Evolutionary conservation across 2,329 filamentous ascomycete species (phyloP), one percentile per base, ranked within the genome.

Genomic region (Septoria linicola): DNA sequence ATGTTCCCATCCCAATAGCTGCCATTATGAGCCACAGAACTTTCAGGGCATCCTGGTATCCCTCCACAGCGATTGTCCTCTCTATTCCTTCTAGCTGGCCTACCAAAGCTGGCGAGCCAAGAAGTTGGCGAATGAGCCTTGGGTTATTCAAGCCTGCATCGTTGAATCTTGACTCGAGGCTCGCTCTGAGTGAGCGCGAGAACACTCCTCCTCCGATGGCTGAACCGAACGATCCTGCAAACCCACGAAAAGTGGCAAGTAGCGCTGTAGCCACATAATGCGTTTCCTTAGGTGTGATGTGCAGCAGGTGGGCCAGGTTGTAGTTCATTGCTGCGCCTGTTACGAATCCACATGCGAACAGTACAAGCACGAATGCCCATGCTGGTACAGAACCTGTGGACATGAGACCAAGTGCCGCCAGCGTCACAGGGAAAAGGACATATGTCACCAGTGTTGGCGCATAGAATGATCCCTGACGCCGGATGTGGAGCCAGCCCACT

Each of bases 191-290:
- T 1, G 81, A 74, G 4, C 87, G 79, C 34, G 79, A 76, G 65
- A 91, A 92, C 46, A 88, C 75, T 0, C 89, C 89, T 2, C 89
- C 88, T 2, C 88, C 87, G 41, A 92, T 85, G 0, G 88, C 82
- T 1, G 85, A 86, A 2, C 89, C 88, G 61, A 95, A 93, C 44
- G 83, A 87, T 11, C 88, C 88, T 0, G 87, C 87, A 57, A 93
- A 91, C 4, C 87, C 87, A 3, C 89, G 80, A 70, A 92, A 92
- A 1, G 88, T 95, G 21, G 85, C 82, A 3, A 92, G 71, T 35
- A 95, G 74, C 10, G 87, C 86, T 0, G 85, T 89, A 2, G 86
- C 82, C 42, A 93, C 82, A 63, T 87, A 89, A 62, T 91, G 87
- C 1, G 83, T 81, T 5, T 80, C 76, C 0, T 80, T 75, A 0